Evolutionary conservation across 257 asterid species (phyloP), one percentile per base, ranked within the genome.

Genomic region (Scutellaria minor): DNA sequence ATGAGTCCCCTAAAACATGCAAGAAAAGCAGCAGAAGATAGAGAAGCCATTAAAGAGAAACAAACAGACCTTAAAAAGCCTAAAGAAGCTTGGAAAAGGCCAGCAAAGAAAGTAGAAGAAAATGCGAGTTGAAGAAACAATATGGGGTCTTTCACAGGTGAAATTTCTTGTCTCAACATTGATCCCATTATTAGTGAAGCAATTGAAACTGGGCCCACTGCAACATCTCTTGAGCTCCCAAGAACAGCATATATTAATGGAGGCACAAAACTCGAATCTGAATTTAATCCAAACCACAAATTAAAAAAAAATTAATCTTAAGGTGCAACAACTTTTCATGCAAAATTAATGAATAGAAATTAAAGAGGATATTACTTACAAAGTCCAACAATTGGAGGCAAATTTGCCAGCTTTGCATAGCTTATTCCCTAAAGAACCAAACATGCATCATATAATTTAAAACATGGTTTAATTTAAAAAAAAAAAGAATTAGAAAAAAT

Each of bases 241-340:
- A 87, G 88, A 35, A 84, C 85, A 62, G 87, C 94, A 75, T 87
- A 89, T 56, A 89, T 74, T 4, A 89, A 60, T 2, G 94, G 96
- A 3, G 94, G 96, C 74, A 89, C 96, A 83, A 89, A 89, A 61
- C 94, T 89, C 56, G 96, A 89, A 87, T 89, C 96, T 89, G 78
- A 75, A 2, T 57, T 6, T 50, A 41, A 1, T 15, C 2, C 14
- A 48, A 27, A 9, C 15, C 35, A 59, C 12, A 24, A 3, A 14
- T 5, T 18, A 0, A 18, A 8, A 9, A 7, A 18, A 7, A 20
- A 8, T 52, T 22, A 27, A 27, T 24, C 2, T 24, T 24, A 24
- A 1, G 27, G 27, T 24, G 1, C 27, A 24, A 31, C 6, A 11
- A 57, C 14, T 31, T 5, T 59, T 59, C 10, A 59, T 35, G 24